Evolutionary conservation across 768 basidiomycete genomes (phyloP).

Genomic region (Kwoniella sp.): DNA sequence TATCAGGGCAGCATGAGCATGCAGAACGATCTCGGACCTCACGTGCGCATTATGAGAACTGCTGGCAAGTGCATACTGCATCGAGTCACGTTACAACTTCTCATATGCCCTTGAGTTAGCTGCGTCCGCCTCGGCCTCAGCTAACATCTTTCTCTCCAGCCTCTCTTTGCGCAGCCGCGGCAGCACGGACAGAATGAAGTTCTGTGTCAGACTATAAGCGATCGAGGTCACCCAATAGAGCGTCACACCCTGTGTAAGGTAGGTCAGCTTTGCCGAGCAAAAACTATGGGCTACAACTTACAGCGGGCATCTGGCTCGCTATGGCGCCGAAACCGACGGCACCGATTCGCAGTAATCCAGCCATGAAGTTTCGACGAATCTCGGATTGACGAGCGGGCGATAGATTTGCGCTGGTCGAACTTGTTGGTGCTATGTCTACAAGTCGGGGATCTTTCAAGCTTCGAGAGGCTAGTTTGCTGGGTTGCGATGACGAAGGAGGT

Average conservation of each 20-base stretch:
- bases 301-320: conserved; percentile 48
- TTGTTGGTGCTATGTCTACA: neutral
- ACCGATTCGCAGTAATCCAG: conserved; percentile 42
- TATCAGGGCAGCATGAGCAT: too few relatives aligned
- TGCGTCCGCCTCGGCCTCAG: neutral
- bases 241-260: conserved; percentile 42
- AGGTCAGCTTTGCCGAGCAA: neutral
- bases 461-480: too few relatives aligned
- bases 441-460: too few relatives aligned
- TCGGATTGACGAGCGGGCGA: conserved; percentile 17
- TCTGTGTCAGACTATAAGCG: conserved; percentile 47
- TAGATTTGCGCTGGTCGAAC: too few relatives aligned
- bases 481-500: too few relatives aligned
- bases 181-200: conserved; percentile 28
- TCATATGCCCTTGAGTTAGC: too few relatives aligned
- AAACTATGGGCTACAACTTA: conserved; percentile 23
- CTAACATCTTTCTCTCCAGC: conserved; percentile 5
- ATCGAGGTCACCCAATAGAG: conserved; percentile 51
- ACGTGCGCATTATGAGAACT: too few relatives aligned
- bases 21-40: too few relatives aligned
- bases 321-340: conserved; percentile 47
- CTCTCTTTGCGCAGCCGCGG: neutral
- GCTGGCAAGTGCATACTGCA: too few relatives aligned
- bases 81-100: too few relatives aligned
- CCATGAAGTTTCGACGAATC: conserved; percentile 23